A percentile compares a stretch with the other conserved stretches of the same genome.
These are phyloP conservation scores for Solanum hybrid DNA, from an alignment of 305 asterid genomes.

Conservation along the genomic window DNA sequence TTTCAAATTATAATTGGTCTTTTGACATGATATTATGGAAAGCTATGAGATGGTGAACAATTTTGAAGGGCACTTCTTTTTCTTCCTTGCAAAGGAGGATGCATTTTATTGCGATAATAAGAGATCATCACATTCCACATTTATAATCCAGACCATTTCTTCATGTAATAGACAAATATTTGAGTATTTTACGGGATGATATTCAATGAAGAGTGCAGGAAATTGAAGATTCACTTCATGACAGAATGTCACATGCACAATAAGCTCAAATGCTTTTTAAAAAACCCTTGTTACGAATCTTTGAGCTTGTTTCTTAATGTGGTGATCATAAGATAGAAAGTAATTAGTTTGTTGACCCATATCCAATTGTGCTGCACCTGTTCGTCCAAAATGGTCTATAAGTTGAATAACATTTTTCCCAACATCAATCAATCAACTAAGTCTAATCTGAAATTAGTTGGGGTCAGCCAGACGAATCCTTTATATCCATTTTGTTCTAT, in stretches of 20 bases:
- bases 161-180: not conserved
- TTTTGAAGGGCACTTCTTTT: not conserved
- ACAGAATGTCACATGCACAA: not conserved
- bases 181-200: not conserved
- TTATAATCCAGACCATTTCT: not conserved
- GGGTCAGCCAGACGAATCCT: not conserved
- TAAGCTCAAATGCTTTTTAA: not conserved
- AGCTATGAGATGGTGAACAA: not conserved
- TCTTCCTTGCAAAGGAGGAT: not conserved
- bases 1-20: not conserved
- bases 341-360: not conserved
- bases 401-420: not conserved
- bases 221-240: not conserved
- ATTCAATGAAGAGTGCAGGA: not conserved
- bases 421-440: not conserved
- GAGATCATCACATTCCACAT: not conserved
- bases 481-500: not conserved
- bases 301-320: not conserved
- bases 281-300: not conserved
- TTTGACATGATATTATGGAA: not conserved
- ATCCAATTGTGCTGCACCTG: not conserved
- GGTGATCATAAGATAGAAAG: not conserved
- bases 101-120: not conserved
- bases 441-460: not conserved
- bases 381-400: not conserved